Evolutionary conservation across 2,329 filamentous ascomycete genomes (phyloP).

Genomic region (Neopestalotiopsis sp.): DNA sequence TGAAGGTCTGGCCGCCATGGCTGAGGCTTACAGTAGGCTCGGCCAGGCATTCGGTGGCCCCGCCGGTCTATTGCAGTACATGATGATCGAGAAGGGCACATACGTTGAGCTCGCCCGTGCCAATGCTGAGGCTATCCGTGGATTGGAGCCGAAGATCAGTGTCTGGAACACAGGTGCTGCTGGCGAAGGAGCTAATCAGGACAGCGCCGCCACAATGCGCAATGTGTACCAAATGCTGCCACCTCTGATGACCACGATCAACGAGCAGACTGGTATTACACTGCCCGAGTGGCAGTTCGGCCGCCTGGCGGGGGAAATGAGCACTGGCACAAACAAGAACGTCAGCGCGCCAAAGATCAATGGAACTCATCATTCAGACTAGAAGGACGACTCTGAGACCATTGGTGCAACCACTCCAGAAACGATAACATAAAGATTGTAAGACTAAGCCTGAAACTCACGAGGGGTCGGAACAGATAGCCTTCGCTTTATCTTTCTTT

Average conservation of each 20-base stretch:
- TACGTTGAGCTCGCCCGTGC: conserved; percentile 67
- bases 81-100: conserved; percentile 85
- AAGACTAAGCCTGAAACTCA: no score
- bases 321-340: conserved; percentile 38
- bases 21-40: conserved; percentile 78
- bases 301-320: conserved; percentile 42
- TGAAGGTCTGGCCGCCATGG: conserved; percentile 77
- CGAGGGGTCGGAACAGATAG: neutral
- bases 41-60: conserved; percentile 77
- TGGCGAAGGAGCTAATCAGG: conserved; percentile 51
- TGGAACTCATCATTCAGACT: conserved; percentile 4
- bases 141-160: conserved; percentile 86
- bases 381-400: neutral
- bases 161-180: conserved; percentile 80
- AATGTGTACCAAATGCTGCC: conserved; percentile 87
- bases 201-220: conserved; percentile 68
- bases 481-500: neutral
- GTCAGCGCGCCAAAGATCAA: conserved; percentile 40
- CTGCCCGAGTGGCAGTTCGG: conserved; percentile 79
- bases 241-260: conserved; percentile 82
- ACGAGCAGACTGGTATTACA: conserved; percentile 85
- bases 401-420: neutral
- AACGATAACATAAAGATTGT: neutral
- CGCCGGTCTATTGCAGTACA: conserved; percentile 76
- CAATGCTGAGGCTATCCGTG: conserved; percentile 48